Evolutionary conservation across 2,329 filamentous ascomycete genomes (phyloP).

Genomic region (Cladophialophora carrionii): DNA sequence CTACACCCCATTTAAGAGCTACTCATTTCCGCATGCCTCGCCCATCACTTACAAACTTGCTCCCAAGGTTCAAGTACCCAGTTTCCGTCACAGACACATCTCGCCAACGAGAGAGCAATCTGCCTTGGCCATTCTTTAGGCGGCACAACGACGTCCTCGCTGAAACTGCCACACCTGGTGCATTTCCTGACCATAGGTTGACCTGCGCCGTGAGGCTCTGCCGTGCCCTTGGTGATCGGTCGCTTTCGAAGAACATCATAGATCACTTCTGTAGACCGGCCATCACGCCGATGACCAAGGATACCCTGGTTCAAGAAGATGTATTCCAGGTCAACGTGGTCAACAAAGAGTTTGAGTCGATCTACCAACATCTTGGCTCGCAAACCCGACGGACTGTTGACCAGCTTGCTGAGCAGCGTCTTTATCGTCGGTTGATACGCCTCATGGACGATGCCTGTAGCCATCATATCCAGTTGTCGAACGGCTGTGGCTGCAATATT

Average conservation of each 20-base stretch:
- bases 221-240: constrained; percentile 26
- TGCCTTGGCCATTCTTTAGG: constrained; percentile 31
- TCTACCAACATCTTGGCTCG: constrained; percentile 65
- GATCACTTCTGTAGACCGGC: constrained; percentile 15
- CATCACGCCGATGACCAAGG: constrained; percentile 11
- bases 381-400: constrained; percentile 67
- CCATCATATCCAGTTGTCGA: constrained; percentile 38
- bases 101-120: constrained; percentile 29
- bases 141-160: constrained; percentile 33
- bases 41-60: constrained; percentile 3
- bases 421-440: constrained; percentile 55
- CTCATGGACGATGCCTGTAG: constrained; percentile 33
- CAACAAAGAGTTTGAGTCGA: constrained; percentile 61
- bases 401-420: constrained; percentile 67
- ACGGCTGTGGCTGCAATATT: constrained; percentile 28
- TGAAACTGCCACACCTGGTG: constrained; percentile 38
- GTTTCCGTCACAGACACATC: constrained; percentile 39
- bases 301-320: constrained; percentile 58
- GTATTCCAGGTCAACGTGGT: constrained; percentile 30
- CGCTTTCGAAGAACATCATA: constrained; percentile 38
- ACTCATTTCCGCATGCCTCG: background rate
- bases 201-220: constrained; percentile 20
- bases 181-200: constrained; percentile 35
- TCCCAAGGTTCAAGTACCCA: constrained; percentile 36
- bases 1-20: background rate